phyloP scores from a whole-genome alignment of 805 yeast species.

The Zygosaccharomyces bisporus region DNA sequence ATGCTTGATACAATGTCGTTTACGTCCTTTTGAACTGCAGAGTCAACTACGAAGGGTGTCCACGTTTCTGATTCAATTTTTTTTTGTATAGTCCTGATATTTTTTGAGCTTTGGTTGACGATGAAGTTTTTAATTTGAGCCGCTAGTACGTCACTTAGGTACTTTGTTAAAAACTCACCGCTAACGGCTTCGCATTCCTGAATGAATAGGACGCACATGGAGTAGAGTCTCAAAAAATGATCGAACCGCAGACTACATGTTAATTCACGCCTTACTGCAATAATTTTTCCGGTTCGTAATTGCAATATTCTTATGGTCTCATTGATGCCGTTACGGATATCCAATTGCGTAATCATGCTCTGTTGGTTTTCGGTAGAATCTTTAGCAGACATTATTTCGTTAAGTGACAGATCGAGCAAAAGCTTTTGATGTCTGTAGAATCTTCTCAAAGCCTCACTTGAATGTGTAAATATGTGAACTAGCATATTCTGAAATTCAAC shows the following conservation, averaged over 20 bases:
- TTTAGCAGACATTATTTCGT: slow-evolving; percentile 35
- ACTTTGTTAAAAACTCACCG: slow-evolving; percentile 56
- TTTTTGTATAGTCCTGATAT: slow-evolving; percentile 44
- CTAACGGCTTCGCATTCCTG: slow-evolving; percentile 80
- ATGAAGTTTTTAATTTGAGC: slow-evolving; percentile 62
- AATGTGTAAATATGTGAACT: slow-evolving; percentile 51
- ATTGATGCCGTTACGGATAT: slow-evolving; percentile 60
- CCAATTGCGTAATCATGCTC: slow-evolving; percentile 52
- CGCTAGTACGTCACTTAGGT: slow-evolving; percentile 64
- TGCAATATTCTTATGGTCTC: slow-evolving; percentile 70
- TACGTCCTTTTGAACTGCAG: slow-evolving; percentile 45
- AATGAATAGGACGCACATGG: slow-evolving; percentile 63
- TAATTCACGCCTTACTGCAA: slow-evolving; percentile 72
- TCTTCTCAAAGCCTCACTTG: slow-evolving; percentile 71
- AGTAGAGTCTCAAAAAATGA: slow-evolving; percentile 64
- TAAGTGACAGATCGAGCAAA: slow-evolving; percentile 65
- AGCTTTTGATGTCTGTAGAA: slow-evolving; percentile 75
- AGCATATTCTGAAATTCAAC: slow-evolving; percentile 73
- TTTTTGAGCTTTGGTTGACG: slow-evolving; percentile 50
- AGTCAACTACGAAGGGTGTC: slow-evolving; percentile 64
- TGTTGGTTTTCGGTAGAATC: slow-evolving; percentile 27
- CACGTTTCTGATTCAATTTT: slow-evolving; percentile 68
- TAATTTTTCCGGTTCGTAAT: slow-evolving; percentile 68
- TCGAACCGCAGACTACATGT: slow-evolving; percentile 53
- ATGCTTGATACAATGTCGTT: slow-evolving; percentile 50